Base-by-base conservation (phyloP, 208 protist genomes). In the Acanthamoeba polyphaga region DNA sequence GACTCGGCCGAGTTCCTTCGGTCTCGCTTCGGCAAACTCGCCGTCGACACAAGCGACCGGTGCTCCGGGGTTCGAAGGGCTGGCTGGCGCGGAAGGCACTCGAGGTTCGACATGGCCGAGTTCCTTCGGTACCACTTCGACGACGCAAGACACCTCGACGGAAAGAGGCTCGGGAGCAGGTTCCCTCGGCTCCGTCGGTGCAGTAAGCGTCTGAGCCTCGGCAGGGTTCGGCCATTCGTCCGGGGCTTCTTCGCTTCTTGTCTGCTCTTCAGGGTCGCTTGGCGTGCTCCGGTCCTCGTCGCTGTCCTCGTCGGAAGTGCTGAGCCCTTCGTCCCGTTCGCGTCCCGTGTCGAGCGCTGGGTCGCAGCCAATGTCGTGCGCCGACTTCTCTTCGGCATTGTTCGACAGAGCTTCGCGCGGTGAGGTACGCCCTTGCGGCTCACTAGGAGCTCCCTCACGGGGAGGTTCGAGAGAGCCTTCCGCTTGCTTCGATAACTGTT, bases 221-320 rank as follows among this genome's bases (percentile, higher is more conserved):
- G 76, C 76, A 32, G 76, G 76, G 27, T 84, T 84, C 6, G 76
- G 76, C 76, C 76, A 84, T n/a, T 84, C 76, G 9, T 84, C 76
- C 17, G 76, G 3, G 34, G 22, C 76, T 10, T 55, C 34, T 7
- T 49, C 76, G 43, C 46, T 74, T 74, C 68, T 74, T 13, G 68
- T 24, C 43, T 84, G 76, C 46, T 34, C 46, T 53, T 58, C 43
- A 3, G 76, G 76, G 53, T 84, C 76, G 38, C 43, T 24, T 29
- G 76, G 29, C 13, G 27, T 55, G 32, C 68, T 15, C 43, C 76
- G 22, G 24, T 84, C 76, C 43, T 49, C 76, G 27, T 84, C 76
- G 76, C 76, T 84, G 32, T 84, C 76, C 8, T 84, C 76, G 24
- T 84, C 76, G 46, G 32, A 84, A 55, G 43, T 58, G n/a, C 72